Base-by-base conservation (phyloP, 2,329 filamentous ascomycete species). In the Colletotrichum costaricense region DNA sequence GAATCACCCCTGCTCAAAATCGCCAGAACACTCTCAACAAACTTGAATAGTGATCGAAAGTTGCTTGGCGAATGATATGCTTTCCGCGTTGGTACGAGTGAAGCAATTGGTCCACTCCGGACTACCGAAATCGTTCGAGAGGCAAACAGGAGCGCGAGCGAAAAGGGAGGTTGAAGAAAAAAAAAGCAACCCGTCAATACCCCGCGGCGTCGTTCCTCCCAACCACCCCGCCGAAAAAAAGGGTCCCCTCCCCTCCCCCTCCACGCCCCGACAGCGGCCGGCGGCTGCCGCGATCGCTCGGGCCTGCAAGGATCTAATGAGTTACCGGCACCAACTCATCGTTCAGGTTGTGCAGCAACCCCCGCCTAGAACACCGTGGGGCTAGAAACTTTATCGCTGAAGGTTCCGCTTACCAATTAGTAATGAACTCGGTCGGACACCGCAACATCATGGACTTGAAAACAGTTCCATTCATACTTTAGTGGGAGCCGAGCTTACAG, bases 241-340 rank as follows among this genome's bases (percentile, higher is more conserved):
- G 19, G 33, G 52, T 9, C 22, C n/a, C 30, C 30, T 28, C 22
- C 52, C 30, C 30, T 30, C 24, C 52, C 38, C 38, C 38, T 42
- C 16, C 16, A 35, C 33, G 33, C 38, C 38, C 63, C 63, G 52
- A 57, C 28, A 57, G 52, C 52, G 63, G 63, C 63, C 52, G 63
- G 63, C 63, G 28, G 65, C 56, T 55, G 68, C 63, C 46, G 63
- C 46, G 35, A 60, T 71, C 46, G 49, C 33, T 35, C 33, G 11
- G 33, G 33, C 64, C 57, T 67, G 65, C 56, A 67, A 60, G 55
- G 55, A 26, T 52, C 22, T 5, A 5, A 6, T 19, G 38, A 4
- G 38, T 35, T 35, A 35, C 33, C 33, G 11, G 30, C 30, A 33
- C 30, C 30, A 35, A 35, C 33, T 35, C 11, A 35, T 35, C 33